These are phyloP conservation scores for Chamaenerion angustifolium DNA, from an alignment of 345 rosid species.

Conservation along the genomic window DNA sequence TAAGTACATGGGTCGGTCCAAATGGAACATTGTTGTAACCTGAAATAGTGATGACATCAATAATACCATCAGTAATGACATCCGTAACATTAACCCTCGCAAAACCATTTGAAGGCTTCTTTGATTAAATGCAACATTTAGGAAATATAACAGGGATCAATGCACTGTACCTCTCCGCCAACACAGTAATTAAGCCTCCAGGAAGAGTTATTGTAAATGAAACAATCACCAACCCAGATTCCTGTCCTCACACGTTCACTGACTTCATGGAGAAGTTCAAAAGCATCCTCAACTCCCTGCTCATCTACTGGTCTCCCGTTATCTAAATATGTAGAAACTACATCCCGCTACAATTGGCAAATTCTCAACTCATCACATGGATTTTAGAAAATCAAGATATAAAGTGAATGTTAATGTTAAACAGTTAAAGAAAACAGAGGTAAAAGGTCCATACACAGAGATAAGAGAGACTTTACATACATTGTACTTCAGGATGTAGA, in stretches of 20 bases:
- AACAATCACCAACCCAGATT: conserved; percentile 99
- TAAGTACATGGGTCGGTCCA: conserved; percentile 99
- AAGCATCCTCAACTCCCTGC: conserved; percentile 98
- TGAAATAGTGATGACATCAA: conserved; percentile 9
- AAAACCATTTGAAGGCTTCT: background rate
- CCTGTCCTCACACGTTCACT: conserved; percentile 99
- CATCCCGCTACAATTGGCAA: conserved; percentile 51
- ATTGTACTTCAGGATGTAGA: conserved; percentile 89
- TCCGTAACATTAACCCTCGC: background rate
- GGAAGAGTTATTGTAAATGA: conserved; percentile 90
- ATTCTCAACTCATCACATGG: background rate
- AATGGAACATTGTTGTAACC: conserved; percentile 98
- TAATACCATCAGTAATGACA: background rate
- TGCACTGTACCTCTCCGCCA: conserved; percentile 83
- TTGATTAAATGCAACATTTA: background rate
- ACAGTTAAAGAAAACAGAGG: background rate
- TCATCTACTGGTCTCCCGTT: conserved; percentile 87
- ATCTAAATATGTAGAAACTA: conserved; percentile 75
- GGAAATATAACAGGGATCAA: conserved; percentile 4
- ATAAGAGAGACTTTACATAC: conserved; percentile 25
- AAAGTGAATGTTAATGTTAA: background rate
- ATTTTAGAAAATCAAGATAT: too few species aligned
- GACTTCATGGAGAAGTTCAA: conserved; percentile 95
- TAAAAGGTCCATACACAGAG: background rate
- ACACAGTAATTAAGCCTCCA: conserved; percentile 99